Base-by-base conservation (phyloP, 2,329 filamentous ascomycete species). In the Scedosporium boydii region DNA sequence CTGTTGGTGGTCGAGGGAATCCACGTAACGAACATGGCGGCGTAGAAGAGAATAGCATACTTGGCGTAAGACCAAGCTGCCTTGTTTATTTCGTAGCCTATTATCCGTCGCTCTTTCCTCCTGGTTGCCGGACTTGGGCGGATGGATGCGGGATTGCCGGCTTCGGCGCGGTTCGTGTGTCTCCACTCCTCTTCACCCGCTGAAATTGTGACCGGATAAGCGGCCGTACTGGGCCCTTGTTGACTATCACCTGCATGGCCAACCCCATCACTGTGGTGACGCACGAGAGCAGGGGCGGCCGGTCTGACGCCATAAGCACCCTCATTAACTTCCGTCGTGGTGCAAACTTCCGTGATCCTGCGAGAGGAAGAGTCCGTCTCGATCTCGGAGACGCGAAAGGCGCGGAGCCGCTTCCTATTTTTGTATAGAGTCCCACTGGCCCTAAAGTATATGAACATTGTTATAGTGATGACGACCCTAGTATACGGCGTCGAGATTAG, bases 1-100 rank as follows among this genome's bases (percentile, higher is more conserved):
- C 89, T 80, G 72, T 93, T 92, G 60, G 86, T 80, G 6, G 85
- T 88, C 0, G 87, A 90, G 1, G 83, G 89, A 63, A 91, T 82
- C 86, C 86, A 89, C 5, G 87, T 88, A 10, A 88, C 77, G 46
- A 87, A 75, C 66, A 89, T 78, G 0, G 84, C 85, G 0, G 81
- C 75, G 72, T 88, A 88, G 76, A 88, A 88, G 27, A 88, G 77
- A 53, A 87, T 76, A 1, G 86, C 81, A 34, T 85, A 86, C 65
- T 86, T 86, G 51, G 84, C 81, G 68, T 88, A 89, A 0, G 80
- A 79, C 82, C 82, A 85, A 0, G 84, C 82, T 0, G 85, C 85
- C 26, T 77, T 82, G 67, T 80, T 83, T 18, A 80, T 76, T 61
- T 82, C 80, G 63, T 77, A 74, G 21, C 73, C 70, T 62, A 56